Evolutionary conservation across 257 asterid species (phyloP).

Genomic region (Lantana camara): DNA sequence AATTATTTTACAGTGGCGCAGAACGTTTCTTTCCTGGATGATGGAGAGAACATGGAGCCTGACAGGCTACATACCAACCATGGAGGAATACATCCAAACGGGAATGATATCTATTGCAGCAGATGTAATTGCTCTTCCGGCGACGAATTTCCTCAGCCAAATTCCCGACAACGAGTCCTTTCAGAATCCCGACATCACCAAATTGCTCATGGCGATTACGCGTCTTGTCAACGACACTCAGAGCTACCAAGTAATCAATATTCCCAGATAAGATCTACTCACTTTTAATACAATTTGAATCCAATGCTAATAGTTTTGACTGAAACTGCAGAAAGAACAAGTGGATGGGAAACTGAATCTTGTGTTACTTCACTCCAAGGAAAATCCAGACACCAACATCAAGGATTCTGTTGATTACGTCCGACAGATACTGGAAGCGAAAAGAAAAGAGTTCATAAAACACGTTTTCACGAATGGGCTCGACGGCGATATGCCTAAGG

Average conservation of each 20-base stretch:
- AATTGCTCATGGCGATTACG: conserved; percentile 48
- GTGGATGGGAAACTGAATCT: conserved; percentile 56
- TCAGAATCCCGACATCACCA: conserved; percentile 40
- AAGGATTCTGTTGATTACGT: conserved; percentile 46
- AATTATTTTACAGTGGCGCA: conserved; percentile 50
- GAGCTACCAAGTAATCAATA: conserved; percentile 64
- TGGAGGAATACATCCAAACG: conserved; percentile 45
- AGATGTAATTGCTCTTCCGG: conserved; percentile 47
- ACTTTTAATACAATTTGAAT: too few relatives aligned
- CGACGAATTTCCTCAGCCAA: conserved; percentile 33
- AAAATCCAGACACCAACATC: conserved; percentile 33
- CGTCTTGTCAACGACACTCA: conserved; percentile 60
- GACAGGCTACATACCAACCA: conserved; percentile 41
- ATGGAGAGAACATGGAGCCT: conserved; percentile 58
- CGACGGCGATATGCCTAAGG: conserved; percentile 30
- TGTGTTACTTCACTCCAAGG: conserved; percentile 45
- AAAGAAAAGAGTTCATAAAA: conserved; percentile 45
- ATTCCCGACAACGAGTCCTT: conserved; percentile 11
- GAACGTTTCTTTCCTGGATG: conserved; percentile 65
- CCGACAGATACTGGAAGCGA: conserved; percentile 26
- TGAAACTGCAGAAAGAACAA: conserved; percentile 50
- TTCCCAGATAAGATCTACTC: too few relatives aligned
- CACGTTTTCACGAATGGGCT: conserved; percentile 32
- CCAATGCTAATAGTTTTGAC: too few relatives aligned
- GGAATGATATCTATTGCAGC: conserved; percentile 51